Conservation (phyloP, 768 basidiomycete genomes). For the Suillus tomentosus region DNA sequence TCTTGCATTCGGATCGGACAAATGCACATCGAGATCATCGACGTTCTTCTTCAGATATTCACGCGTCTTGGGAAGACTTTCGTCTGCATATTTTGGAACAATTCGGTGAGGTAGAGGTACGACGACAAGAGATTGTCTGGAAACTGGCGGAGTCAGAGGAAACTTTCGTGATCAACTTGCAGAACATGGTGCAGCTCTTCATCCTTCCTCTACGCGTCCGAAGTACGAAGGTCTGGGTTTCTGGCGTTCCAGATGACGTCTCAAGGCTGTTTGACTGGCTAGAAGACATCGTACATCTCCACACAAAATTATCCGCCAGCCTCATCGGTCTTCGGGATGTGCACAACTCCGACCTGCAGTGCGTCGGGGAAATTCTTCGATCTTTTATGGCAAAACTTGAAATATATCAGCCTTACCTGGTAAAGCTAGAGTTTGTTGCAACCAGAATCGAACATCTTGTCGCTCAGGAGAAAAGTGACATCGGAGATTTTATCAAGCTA, state of each 20-base stretch:
- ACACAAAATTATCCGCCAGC: conserved; percentile 58
- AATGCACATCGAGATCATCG: conserved; percentile 15
- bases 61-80: conserved; percentile 26
- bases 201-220: conserved; percentile 76
- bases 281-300: conserved; percentile 82
- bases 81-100: conserved; percentile 25
- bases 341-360: conserved; percentile 47
- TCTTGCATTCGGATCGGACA: conserved; percentile 25
- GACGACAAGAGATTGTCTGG: conserved; percentile 67
- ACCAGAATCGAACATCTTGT: conserved; percentile 51
- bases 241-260: conserved; percentile 72
- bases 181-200: conserved; percentile 69
- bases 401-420: conserved; percentile 86
- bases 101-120: conserved; percentile 54
- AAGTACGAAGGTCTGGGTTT: conserved; percentile 73
- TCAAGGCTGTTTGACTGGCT: conserved; percentile 83
- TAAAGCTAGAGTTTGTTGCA: conserved; percentile 64
- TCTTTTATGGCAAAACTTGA: conserved; percentile 69
- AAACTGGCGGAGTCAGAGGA: conserved; percentile 72
- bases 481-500: conserved; percentile 83
- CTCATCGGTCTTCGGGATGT: conserved; percentile 44
- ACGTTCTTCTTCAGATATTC: conserved; percentile 12
- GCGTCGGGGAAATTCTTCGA: conserved; percentile 60
- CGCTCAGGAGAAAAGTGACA: conserved; percentile 59
- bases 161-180: conserved; percentile 64